Evolutionary conservation across 1,139 yeast species (phyloP), one percentile per base, ranked within the genome.

Genomic region (Blastobotrys malaysiensis): DNA sequence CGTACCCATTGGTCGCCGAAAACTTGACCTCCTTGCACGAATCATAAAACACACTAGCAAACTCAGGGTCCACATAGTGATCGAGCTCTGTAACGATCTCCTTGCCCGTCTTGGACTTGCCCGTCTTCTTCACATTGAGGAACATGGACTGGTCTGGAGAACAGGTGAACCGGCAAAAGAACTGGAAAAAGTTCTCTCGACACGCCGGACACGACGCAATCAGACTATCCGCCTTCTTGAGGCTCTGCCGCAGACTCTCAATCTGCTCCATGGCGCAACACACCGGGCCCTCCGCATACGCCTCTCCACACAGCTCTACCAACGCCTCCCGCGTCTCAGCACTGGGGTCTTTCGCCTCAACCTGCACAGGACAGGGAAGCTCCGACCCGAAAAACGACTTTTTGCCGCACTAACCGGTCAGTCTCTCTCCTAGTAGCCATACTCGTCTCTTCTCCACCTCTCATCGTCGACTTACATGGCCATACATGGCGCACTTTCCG

Each of bases 121-220:
- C 80, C 0, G 82, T 78, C 22, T 74, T 71, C 0, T 87, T 80
- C 21, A 91, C 80, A 59, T 88, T 79, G 22, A 90, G 79, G 70
- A 90, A 93, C 18, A 73, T 69, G 0, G 90, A 78, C 69, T 93
- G 98, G 63, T 88, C 74, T 0, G 97, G 85, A 1, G 97, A 87
- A 69, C 99, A 93, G 0, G 97, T 87, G 69, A 93, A 90, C 51
- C 84, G 82, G 72, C 98, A 93, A 66, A 90, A 88, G 63, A 91
- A 77, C 63, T 86, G 87, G 64, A 83, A 82, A 69, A 93, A 91
- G 73, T 93, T 93, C 70, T 82, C 83, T 56, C 81, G 77, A 69
- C 99, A 93, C 0, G 99, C 98, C 1, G 98, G 98, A 68, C 99
- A 93, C 4, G 97, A 87, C 21, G 95, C 81, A 45, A 93, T 86